phyloP scores from a whole-genome alignment of 1,284 basidiomycete species.

The Trichosporon sp. region DNA sequence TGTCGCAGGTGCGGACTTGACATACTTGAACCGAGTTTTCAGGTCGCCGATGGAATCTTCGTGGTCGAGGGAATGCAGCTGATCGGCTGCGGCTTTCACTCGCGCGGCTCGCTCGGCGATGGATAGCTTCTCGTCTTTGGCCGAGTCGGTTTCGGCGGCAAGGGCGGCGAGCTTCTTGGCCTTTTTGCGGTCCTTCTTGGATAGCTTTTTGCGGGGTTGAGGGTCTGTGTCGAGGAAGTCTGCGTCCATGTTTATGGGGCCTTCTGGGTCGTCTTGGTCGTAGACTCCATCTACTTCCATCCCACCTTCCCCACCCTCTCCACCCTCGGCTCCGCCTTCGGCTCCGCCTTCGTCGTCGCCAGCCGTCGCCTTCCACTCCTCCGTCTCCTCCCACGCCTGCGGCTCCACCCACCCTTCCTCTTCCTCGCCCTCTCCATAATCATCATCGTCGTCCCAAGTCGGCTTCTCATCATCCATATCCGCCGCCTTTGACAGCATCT shows the following conservation, averaged over 20 bases:
- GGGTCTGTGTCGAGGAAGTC: constrained; percentile 41
- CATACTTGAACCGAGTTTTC: constrained; percentile 91
- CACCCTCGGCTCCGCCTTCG: constrained; percentile 25
- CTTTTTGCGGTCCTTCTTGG: constrained; percentile 55
- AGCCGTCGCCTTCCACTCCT: constrained; percentile 6
- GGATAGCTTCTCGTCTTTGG: constrained; percentile 48
- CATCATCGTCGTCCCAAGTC: constrained; percentile 68
- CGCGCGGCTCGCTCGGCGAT: constrained; percentile 75
- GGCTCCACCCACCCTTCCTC: constrained; percentile 14
- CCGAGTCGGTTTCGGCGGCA: constrained; percentile 63
- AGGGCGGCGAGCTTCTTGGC: constrained; percentile 53
- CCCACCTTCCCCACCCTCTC: background rate
- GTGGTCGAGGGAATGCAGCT: constrained; percentile 84
- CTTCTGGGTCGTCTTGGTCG: constrained; percentile 39
- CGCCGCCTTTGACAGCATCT: constrained; percentile 30
- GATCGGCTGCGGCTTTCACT: constrained; percentile 81
- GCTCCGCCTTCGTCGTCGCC: constrained; percentile 20
- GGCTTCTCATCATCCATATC: constrained; percentile 64
- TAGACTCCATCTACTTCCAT: constrained; percentile 18
- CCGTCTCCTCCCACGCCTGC: constrained; percentile 14
- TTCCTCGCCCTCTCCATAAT: constrained; percentile 44
- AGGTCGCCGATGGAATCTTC: constrained; percentile 91
- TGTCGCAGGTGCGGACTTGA: constrained; percentile 60
- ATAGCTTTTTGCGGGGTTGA: constrained; percentile 39
- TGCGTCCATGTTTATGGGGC: constrained; percentile 49